Conservation (phyloP, 257 asterid species). For the Henckelia pumila region DNA sequence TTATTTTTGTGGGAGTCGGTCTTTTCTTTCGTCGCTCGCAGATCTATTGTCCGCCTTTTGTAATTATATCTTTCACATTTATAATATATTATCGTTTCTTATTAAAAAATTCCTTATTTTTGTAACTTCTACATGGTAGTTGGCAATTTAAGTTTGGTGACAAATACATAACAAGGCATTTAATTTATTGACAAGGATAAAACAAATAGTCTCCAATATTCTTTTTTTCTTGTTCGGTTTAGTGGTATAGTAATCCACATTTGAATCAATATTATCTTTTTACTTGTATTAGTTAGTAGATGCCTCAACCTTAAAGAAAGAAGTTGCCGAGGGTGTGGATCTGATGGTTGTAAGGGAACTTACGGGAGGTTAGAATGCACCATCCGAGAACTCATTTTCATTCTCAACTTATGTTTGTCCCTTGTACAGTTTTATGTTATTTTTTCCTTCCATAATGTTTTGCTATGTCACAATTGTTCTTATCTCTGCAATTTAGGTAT, state of each 20-base stretch:
- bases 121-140: background rate
- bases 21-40: too few relatives aligned
- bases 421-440: background rate
- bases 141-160: background rate
- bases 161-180: background rate
- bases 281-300: slow-evolving; percentile 68
- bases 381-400: slow-evolving; percentile 1
- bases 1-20: too few relatives aligned
- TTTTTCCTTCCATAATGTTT: slow-evolving; percentile 5
- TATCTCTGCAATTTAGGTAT: slow-evolving; percentile 53
- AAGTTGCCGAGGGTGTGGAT: slow-evolving; percentile 97
- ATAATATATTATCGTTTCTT: too few relatives aligned
- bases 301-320: slow-evolving; percentile 92
- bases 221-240: slow-evolving; percentile 7
- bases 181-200: background rate
- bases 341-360: slow-evolving; percentile 98
- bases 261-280: slow-evolving; percentile 11
- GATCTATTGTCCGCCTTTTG: too few relatives aligned
- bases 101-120: background rate
- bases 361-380: slow-evolving; percentile 77
- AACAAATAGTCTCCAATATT: background rate
- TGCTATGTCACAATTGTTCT: background rate
- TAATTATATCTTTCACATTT: too few relatives aligned
- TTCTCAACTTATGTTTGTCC: slow-evolving; percentile 16
- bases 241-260: background rate